Conservation (phyloP, 176 grass and related monocot species). For the Zoysia pacifica region DNA sequence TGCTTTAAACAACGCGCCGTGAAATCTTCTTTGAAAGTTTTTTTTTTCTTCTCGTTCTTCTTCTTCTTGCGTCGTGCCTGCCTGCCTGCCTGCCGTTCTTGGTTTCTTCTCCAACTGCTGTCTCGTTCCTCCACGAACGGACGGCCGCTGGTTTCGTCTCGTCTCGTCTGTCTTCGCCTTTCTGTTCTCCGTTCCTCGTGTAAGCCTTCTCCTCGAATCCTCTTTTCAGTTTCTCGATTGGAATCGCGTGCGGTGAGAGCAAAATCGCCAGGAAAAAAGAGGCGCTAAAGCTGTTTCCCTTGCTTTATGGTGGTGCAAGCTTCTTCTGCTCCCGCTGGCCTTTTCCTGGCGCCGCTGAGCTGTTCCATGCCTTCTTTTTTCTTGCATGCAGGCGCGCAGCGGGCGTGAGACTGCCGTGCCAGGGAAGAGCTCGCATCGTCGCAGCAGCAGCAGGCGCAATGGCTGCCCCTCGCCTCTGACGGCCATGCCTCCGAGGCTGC, state of each 20-base stretch:
- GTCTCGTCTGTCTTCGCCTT: neutral
- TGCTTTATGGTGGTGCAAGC: slow-evolving; percentile 52
- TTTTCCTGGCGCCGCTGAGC: slow-evolving; percentile 39
- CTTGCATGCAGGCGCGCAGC: slow-evolving; percentile 32
- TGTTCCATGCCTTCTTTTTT: slow-evolving; percentile 17
- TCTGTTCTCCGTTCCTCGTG: slow-evolving; percentile 31
- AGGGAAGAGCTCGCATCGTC: neutral
- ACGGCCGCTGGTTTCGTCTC: slow-evolving; percentile 44
- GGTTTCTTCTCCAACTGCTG: slow-evolving; percentile 51
- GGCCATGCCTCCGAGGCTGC: slow-evolving; percentile 42
- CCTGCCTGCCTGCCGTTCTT: slow-evolving; percentile 21
- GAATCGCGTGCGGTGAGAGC: slow-evolving; percentile 56
- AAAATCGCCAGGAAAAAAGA: slow-evolving; percentile 38
- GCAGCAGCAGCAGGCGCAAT: slow-evolving; percentile 30
- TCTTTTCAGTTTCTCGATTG: slow-evolving; percentile 28
- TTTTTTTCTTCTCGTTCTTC: neutral
- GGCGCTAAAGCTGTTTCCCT: slow-evolving; percentile 41
- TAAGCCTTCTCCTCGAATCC: slow-evolving; percentile 38
- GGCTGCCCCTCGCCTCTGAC: slow-evolving; percentile 29
- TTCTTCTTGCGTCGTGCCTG: slow-evolving; percentile 14
- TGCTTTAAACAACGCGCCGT: slow-evolving; percentile 2
- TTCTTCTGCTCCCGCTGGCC: slow-evolving; percentile 15
- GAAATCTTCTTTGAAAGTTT: slow-evolving; percentile 16
- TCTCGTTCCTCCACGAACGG: slow-evolving; percentile 36
- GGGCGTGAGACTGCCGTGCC: slow-evolving; percentile 40